These are phyloP conservation scores for Bryum argenteum DNA, from an alignment of 225 moss, liverwort and hornwort genomes.

Conservation along the genomic window DNA sequence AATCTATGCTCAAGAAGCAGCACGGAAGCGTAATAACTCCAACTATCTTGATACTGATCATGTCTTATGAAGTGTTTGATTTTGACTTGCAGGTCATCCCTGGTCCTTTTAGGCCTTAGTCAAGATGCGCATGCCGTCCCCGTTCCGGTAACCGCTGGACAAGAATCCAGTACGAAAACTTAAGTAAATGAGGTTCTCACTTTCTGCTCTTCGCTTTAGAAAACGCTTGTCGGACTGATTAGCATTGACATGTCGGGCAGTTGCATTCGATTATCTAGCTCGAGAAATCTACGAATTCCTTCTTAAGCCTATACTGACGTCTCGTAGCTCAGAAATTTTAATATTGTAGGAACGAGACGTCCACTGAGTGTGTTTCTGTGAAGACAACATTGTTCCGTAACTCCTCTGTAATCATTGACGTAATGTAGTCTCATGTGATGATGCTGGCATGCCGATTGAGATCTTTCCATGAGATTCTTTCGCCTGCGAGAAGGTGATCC, in stretches of 20 bases:
- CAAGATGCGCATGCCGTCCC: constrained; percentile 47
- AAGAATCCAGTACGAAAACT: constrained; percentile 32
- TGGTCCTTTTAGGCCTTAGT: constrained; percentile 61
- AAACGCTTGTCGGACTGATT: constrained; percentile 11
- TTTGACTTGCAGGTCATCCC: constrained; percentile 52
- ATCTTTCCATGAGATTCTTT: too few relatives aligned
- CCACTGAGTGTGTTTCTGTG: too few relatives aligned
- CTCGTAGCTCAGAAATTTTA: too few relatives aligned
- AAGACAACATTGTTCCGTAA: too few relatives aligned
- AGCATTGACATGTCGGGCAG: constrained; percentile 15
- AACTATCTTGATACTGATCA: neutral
- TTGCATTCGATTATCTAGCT: constrained; percentile 24
- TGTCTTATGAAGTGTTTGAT: constrained; percentile 5
- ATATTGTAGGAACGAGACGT: too few relatives aligned
- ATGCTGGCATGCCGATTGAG: too few relatives aligned
- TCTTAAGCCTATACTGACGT: constrained; percentile 22
- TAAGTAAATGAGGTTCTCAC: constrained; percentile 22
- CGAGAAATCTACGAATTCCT: constrained; percentile 23
- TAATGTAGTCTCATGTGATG: too few relatives aligned
- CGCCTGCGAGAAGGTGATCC: too few relatives aligned
- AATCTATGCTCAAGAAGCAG: neutral
- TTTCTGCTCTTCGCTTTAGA: neutral
- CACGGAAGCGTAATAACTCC: neutral
- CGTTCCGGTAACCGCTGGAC: constrained; percentile 23
- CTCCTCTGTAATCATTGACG: too few relatives aligned